These are phyloP conservation scores for Geotrichum bryndzae DNA, from an alignment of 1,139 yeast genomes.

Conservation along the genomic window DNA sequence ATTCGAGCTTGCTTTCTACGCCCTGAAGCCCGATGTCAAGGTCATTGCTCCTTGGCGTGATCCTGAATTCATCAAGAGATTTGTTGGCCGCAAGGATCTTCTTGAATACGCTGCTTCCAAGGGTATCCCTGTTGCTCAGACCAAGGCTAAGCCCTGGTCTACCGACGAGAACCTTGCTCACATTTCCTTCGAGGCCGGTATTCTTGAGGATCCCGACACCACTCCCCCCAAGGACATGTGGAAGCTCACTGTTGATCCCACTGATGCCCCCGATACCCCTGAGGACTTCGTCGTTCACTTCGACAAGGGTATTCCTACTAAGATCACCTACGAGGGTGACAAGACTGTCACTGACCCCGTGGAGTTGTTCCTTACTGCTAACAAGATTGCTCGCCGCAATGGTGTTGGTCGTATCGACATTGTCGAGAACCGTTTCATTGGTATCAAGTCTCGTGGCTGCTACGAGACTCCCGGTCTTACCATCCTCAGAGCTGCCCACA, in stretches of 20 bases:
- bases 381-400: conserved; percentile 94
- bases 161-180: conserved; percentile 99
- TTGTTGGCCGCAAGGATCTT: conserved; percentile 95
- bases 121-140: conserved; percentile 90
- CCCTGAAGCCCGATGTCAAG: conserved; percentile 91
- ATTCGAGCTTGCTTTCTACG: conserved; percentile 93
- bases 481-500: conserved; percentile 84
- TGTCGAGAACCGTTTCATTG: conserved; percentile 97
- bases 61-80: conserved; percentile 88
- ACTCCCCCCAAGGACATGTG: conserved; percentile 99
- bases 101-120: conserved; percentile 88
- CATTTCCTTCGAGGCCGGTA: conserved; percentile 98
- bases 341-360: conserved; percentile 77
- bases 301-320: conserved; percentile 81
- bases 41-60: conserved; percentile 99
- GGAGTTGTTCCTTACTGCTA: conserved; percentile 86
- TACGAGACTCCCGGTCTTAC: conserved; percentile 99
- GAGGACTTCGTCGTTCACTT: conserved; percentile 81
- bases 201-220: conserved; percentile 93
- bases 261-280: conserved; percentile 89
- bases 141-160: conserved; percentile 98
- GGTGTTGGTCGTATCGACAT: conserved; percentile 99
- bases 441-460: conserved; percentile 98
- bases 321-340: conserved; percentile 59
- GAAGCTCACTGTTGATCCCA: conserved; percentile 95